Percentiles rank a stretch among this genome's conserved stretches.
These are phyloP conservation scores for Teunomyces tritomae DNA, from an alignment of 805 yeast genomes.

Conservation along the genomic window DNA sequence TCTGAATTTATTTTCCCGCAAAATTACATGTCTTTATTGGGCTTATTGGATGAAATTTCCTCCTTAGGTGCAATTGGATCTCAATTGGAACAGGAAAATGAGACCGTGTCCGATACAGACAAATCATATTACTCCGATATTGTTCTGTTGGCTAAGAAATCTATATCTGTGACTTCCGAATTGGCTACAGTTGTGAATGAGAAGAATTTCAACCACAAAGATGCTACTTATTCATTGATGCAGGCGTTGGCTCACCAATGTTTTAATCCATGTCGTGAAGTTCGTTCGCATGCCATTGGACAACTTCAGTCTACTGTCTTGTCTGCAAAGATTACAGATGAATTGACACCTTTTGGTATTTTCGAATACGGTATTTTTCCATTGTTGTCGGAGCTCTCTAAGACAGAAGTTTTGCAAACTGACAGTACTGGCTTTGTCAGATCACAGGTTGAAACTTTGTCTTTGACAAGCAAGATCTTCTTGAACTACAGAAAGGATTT, in stretches of 20 bases:
- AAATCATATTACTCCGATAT: conserved; percentile 16
- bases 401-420: conserved; percentile 56
- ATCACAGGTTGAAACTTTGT: conserved; percentile 67
- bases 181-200: conserved; percentile 38
- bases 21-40: conserved; percentile 66
- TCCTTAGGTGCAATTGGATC: conserved; percentile 80
- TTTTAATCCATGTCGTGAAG: conserved; percentile 79
- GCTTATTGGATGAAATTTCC: conserved; percentile 73
- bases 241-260: conserved; percentile 90
- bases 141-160: conserved; percentile 57
- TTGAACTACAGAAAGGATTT: conserved; percentile 32
- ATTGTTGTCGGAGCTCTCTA: conserved; percentile 60
- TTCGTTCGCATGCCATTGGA: conserved; percentile 63
- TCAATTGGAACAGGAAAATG: conserved; percentile 60
- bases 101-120: not conserved
- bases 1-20: conserved; percentile 39
- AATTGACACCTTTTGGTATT: conserved; percentile 50
- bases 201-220: conserved; percentile 32
- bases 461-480: conserved; percentile 59
- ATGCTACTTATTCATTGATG: conserved; percentile 56
- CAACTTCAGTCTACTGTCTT: conserved; percentile 55
- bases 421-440: conserved; percentile 61
- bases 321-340: conserved; percentile 33
- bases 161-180: conserved; percentile 59
- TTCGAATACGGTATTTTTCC: conserved; percentile 79